Conservation (phyloP, 306 rosid species). For the Gastrolobium villosum region DNA sequence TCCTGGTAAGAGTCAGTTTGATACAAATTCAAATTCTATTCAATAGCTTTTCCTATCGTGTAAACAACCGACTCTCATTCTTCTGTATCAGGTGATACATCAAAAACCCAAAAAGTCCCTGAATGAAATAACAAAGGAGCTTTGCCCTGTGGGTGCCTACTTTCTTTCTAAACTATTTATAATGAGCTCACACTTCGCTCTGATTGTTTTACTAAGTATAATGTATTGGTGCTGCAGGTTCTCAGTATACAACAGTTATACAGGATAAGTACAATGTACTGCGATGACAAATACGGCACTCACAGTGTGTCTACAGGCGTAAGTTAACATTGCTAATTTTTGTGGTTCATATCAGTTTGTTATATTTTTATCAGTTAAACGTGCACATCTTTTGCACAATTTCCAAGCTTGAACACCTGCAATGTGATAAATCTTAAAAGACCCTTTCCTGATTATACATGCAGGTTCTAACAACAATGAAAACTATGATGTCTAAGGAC, state of each 20-base stretch:
- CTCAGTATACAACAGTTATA: constrained; percentile 98
- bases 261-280: constrained; percentile 99
- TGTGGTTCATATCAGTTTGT: constrained; percentile 26
- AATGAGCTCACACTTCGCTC: constrained; percentile 8
- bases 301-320: constrained; percentile 98
- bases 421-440: constrained; percentile 17
- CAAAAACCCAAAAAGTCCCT: constrained; percentile 97
- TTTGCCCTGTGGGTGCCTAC: constrained; percentile 88
- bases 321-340: constrained; percentile 55
- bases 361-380: constrained; percentile 24
- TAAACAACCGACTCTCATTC: constrained; percentile 37
- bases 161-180: constrained; percentile 34
- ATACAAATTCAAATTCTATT: constrained; percentile 7
- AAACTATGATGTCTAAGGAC: constrained; percentile 93
- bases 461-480: constrained; percentile 92
- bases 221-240: constrained; percentile 63
- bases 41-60: constrained; percentile 8
- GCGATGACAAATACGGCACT: constrained; percentile 99
- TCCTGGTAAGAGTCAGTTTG: constrained; percentile 69
- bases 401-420: constrained; percentile 21
- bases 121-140: constrained; percentile 95
- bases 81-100: constrained; percentile 87
- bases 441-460: constrained; percentile 16
- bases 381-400: constrained; percentile 18
- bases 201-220: constrained; percentile 38